phyloP scores from a whole-genome alignment of 2,329 filamentous ascomycete genomes.

The Trichoderma brevicompactum region DNA sequence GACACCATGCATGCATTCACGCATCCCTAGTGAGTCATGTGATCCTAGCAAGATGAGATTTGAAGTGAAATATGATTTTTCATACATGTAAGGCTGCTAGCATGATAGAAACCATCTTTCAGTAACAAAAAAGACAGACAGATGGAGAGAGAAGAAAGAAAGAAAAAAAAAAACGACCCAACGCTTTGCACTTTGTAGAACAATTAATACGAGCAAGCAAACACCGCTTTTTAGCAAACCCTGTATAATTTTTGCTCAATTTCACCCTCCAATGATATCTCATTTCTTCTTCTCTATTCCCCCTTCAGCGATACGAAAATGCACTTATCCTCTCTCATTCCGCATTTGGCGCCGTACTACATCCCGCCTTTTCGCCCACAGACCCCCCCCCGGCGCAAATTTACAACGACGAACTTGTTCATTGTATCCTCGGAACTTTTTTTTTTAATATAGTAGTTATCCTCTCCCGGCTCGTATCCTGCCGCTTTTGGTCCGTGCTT shows the following conservation, averaged over 20 bases:
- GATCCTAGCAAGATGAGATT: slow-evolving; percentile 12
- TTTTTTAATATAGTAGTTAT: background rate
- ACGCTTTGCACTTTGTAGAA: too few relatives aligned
- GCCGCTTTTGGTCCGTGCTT: background rate
- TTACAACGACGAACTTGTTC: background rate
- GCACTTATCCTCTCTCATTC: background rate
- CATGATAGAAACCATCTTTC: background rate
- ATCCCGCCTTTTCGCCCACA: background rate
- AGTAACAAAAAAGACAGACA: too few relatives aligned
- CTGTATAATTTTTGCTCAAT: too few relatives aligned
- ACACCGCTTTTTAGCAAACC: too few relatives aligned
- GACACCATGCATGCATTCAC: slow-evolving; percentile 29
- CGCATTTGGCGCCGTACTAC: background rate
- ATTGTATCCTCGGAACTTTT: background rate
- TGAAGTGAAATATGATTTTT: background rate
- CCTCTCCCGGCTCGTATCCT: background rate
- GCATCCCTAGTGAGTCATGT: slow-evolving; percentile 31
- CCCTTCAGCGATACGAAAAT: background rate
- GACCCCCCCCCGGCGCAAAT: background rate
- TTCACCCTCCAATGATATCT: too few relatives aligned
- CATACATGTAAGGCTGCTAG: background rate
- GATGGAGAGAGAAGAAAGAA: too few relatives aligned
- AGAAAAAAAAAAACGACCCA: background rate
- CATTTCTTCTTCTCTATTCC: background rate
- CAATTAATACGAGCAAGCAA: too few relatives aligned